Base-by-base conservation (phyloP, 805 yeast genomes). In the Lipomyces yamanashiensis region DNA sequence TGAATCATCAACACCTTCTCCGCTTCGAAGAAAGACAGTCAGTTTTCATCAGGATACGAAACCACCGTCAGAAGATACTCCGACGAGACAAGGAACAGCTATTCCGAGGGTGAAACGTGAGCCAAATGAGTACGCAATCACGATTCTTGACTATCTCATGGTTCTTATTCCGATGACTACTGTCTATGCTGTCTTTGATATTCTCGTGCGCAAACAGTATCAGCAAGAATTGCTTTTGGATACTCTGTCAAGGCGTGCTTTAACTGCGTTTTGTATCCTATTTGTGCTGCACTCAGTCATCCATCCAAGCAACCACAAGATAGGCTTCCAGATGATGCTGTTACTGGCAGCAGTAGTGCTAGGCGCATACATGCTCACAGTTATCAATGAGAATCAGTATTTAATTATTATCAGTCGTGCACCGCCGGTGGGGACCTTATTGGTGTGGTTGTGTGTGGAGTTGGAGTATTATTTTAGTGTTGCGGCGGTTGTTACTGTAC, bases 341-440 rank as follows among this genome's bases (percentile, higher is more conserved):
- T 58, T 66, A 55, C 63, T 70, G 15, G 70, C 69, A 7, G 59
- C 73, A 33, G 64, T 71, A 4, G 66, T 59, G 2, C 64, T 75
- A 28, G 80, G 80, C 48, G 66, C 75, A 41, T 77, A 76, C 61
- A 63, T 77, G 37, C 69, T 77, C 17, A 71, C 71, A 54, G 67
- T 73, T 7, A 66, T 76, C 36, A 71, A 75, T 57, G 74, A 71
- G 57, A 75, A 72, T 50, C 79, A 78, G 40, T 78, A 78, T 70
- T 75, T 72, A 66, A 74, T 76, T 1, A 72, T 75, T 21, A 78
- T 78, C 80, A 68, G 71, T 47, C 64, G 72, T 49, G 78, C 79
- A 7, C 81, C 81, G 9, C 76, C 81, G 1, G 65, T 78, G 5
- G 81, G 80, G 19, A 78, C 81, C 13, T 60, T 78, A 8, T 75